These are phyloP conservation scores for Quercus alba DNA, from an alignment of 306 rosid species.

Conservation along the genomic window DNA sequence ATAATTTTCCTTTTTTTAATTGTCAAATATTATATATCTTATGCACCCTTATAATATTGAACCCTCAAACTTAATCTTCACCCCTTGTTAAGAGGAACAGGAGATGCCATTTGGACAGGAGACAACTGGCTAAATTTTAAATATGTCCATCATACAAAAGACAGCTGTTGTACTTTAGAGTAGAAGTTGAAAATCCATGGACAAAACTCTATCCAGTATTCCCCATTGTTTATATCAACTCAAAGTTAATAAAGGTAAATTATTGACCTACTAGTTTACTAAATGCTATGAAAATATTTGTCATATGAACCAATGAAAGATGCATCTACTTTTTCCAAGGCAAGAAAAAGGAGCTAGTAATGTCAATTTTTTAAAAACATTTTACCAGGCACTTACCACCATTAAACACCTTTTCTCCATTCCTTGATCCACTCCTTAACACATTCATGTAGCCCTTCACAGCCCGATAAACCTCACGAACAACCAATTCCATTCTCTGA, in stretches of 20 bases:
- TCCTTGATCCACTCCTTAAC: slow-evolving; percentile 42
- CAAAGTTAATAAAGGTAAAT: neutral
- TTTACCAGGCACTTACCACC: slow-evolving; percentile 37
- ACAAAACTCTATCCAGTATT: neutral
- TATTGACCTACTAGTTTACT: neutral
- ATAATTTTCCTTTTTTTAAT: too few relatives aligned
- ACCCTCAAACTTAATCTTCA: too few relatives aligned
- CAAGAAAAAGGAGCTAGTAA: neutral
- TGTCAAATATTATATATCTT: too few relatives aligned
- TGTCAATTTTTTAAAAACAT: neutral
- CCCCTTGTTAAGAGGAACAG: neutral
- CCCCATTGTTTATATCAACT: neutral
- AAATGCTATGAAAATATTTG: neutral
- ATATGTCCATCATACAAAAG: neutral
- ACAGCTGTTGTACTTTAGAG: neutral
- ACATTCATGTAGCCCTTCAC: slow-evolving; percentile 49
- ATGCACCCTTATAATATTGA: too few relatives aligned
- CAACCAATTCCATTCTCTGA: slow-evolving; percentile 84
- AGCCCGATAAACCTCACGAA: slow-evolving; percentile 75
- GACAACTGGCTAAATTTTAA: neutral
- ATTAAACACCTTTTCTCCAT: slow-evolving; percentile 30
- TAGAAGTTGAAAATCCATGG: neutral
- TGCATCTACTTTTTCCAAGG: neutral
- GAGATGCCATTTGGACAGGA: neutral
- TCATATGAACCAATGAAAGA: slow-evolving; percentile 1